These are phyloP conservation scores for Chenopodium album DNA, from an alignment of 148 eudicot species.

Conservation along the genomic window DNA sequence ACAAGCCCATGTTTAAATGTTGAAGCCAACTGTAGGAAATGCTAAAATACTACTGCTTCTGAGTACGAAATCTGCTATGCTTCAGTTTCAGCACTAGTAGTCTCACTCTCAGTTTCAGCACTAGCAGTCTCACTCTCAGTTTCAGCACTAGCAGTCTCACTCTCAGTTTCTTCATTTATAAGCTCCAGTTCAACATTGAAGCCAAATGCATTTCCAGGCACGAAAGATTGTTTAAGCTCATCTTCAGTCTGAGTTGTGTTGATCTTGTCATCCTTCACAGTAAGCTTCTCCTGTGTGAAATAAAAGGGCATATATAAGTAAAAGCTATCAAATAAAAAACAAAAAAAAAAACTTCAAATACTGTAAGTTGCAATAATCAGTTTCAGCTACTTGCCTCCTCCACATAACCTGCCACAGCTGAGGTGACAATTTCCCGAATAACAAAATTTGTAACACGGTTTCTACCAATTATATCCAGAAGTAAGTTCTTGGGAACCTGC, in stretches of 20 bases:
- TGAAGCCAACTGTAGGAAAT: not conserved
- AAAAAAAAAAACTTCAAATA: too few species aligned
- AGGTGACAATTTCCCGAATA: slow-evolving; percentile 65
- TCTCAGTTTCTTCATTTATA: slow-evolving; percentile 33
- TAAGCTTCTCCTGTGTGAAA: slow-evolving; percentile 53
- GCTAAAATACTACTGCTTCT: not conserved
- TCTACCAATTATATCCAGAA: slow-evolving; percentile 63
- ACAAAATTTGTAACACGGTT: slow-evolving; percentile 65
- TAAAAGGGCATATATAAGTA: slow-evolving; percentile 13
- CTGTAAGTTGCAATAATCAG: not conserved
- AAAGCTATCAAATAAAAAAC: not conserved
- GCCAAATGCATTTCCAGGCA: slow-evolving; percentile 73
- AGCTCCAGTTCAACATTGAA: slow-evolving; percentile 71
- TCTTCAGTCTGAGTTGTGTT: slow-evolving; percentile 66
- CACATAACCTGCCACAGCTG: slow-evolving; percentile 58
- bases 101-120: not conserved
- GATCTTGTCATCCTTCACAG: slow-evolving; percentile 66
- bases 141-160: not conserved
- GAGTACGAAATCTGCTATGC: not conserved
- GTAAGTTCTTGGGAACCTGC: slow-evolving; percentile 70
- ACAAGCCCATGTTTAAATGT: not conserved
- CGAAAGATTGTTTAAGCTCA: slow-evolving; percentile 53
- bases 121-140: slow-evolving; percentile 7
- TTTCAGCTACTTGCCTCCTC: slow-evolving; percentile 51
- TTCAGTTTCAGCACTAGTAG: not conserved